A percentile compares a stretch with the other conserved stretches of the same genome.
Conservation (phyloP, 75 land plant species). For the Cupressus sempervirens region DNA sequence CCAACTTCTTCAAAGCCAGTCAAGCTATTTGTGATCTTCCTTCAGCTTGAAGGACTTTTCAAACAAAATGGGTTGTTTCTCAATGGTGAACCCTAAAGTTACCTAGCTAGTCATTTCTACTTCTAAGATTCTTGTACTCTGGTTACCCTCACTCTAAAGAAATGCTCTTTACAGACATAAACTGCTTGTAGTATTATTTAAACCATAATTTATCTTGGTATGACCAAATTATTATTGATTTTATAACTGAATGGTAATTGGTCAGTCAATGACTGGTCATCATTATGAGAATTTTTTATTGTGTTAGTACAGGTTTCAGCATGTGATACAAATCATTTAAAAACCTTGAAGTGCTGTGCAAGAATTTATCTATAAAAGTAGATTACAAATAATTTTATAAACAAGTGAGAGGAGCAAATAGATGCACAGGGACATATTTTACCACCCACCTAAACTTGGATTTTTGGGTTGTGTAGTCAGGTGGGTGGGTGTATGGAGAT, state of each 20-base stretch:
- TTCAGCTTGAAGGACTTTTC: not conserved
- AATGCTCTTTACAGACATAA: not conserved
- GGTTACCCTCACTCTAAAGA: not conserved
- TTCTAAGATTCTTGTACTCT: not conserved
- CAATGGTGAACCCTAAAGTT: not conserved
- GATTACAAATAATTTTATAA: not conserved
- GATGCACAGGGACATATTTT: not conserved
- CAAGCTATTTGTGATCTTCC: conserved; percentile 34
- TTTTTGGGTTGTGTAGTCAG: not conserved
- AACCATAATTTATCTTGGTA: not conserved
- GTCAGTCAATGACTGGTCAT: not conserved
- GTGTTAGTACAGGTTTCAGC: not conserved
- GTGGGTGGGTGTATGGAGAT: not conserved
- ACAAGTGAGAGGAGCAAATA: not conserved
- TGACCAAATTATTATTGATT: not conserved
- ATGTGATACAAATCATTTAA: not conserved
- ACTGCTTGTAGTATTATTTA: not conserved
- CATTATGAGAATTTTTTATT: not conserved
- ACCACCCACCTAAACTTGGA: not conserved
- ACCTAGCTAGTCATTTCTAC: not conserved
- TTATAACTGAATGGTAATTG: not conserved
- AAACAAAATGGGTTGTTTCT: not conserved
- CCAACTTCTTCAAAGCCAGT: conserved; percentile 56
- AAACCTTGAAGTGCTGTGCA: not conserved
- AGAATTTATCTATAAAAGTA: not conserved